Evolutionary conservation across 2,329 filamentous ascomycete genomes (phyloP).

Genomic region (Aureobasidium sp.): DNA sequence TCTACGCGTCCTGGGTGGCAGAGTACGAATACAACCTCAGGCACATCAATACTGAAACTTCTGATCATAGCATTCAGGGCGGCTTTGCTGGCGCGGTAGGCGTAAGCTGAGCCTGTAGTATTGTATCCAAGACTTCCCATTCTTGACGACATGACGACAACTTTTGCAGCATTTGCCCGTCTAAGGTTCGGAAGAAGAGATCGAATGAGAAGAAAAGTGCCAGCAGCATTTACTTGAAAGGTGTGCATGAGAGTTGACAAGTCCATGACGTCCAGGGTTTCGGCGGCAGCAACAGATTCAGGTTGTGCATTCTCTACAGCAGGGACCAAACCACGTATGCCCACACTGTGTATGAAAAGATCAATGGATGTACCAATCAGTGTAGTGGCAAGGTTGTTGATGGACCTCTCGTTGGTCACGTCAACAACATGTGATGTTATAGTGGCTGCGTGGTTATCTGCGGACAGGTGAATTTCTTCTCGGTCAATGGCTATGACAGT

Average conservation of each 20-base stretch:
- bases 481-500: constrained; percentile 29
- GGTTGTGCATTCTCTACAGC: constrained; percentile 22
- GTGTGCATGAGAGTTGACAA: constrained; percentile 32
- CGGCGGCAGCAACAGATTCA: constrained; percentile 34
- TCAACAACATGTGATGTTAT: constrained; percentile 23
- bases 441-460: constrained; percentile 18
- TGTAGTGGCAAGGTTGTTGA: constrained; percentile 20
- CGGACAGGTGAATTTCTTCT: constrained; percentile 15
- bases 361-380: constrained; percentile 27
- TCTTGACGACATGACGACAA: constrained; percentile 38
- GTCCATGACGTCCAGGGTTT: constrained; percentile 37
- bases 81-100: constrained; percentile 43
- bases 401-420: constrained; percentile 23
- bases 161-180: constrained; percentile 24
- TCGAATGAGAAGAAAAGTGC: constrained; percentile 35
- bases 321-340: constrained; percentile 39
- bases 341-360: constrained; percentile 39
- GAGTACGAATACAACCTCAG: constrained; percentile 35
- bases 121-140: constrained; percentile 41
- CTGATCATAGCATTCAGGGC: constrained; percentile 41
- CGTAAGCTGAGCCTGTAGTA: constrained; percentile 36
- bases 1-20: constrained; percentile 43
- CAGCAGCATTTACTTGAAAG: constrained; percentile 37
- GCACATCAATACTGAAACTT: constrained; percentile 39
- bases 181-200: constrained; percentile 33